These are phyloP conservation scores for Neonothopanus nambi DNA, from an alignment of 1,284 basidiomycete species.

Conservation along the genomic window DNA sequence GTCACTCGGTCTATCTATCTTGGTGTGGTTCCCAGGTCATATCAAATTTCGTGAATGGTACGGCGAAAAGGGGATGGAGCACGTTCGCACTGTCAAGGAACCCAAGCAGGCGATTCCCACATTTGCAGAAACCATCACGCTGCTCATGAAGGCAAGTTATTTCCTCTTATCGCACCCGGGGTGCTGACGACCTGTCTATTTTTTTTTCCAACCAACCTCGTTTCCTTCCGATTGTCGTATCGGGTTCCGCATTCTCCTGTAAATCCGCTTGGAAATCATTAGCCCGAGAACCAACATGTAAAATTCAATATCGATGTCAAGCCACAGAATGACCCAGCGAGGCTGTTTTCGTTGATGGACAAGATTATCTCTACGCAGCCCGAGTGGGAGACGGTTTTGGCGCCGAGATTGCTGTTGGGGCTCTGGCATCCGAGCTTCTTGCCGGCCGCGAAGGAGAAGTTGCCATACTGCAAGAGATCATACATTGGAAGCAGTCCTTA, in stretches of 20 bases:
- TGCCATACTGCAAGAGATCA: slow-evolving; percentile 85
- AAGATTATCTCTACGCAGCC: slow-evolving; percentile 68
- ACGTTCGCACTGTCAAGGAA: slow-evolving; percentile 79
- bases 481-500: slow-evolving; percentile 78
- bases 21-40: slow-evolving; percentile 44
- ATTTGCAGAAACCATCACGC: slow-evolving; percentile 77
- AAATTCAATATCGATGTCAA: slow-evolving; percentile 95
- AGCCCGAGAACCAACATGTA: slow-evolving; percentile 86
- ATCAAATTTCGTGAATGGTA: slow-evolving; percentile 75
- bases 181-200: slow-evolving; percentile 10
- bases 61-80: slow-evolving; percentile 76
- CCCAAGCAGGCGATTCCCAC: slow-evolving; percentile 89
- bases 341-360: slow-evolving; percentile 87
- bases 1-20: background rate
- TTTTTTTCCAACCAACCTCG: slow-evolving; percentile 1
- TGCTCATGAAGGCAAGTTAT: slow-evolving; percentile 73
- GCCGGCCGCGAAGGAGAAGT: slow-evolving; percentile 66
- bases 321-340: slow-evolving; percentile 87
- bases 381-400: slow-evolving; percentile 79
- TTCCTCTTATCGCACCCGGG: slow-evolving; percentile 12
- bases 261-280: background rate
- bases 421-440: slow-evolving; percentile 95
- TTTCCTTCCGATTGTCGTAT: slow-evolving; percentile 1
- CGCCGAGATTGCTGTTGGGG: slow-evolving; percentile 89
- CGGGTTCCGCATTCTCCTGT: background rate